Evolutionary conservation across 371 early-diverging fungal species (phyloP), one percentile per base, ranked within the genome.

Genomic region (Apophysomyces trapeziformis): DNA sequence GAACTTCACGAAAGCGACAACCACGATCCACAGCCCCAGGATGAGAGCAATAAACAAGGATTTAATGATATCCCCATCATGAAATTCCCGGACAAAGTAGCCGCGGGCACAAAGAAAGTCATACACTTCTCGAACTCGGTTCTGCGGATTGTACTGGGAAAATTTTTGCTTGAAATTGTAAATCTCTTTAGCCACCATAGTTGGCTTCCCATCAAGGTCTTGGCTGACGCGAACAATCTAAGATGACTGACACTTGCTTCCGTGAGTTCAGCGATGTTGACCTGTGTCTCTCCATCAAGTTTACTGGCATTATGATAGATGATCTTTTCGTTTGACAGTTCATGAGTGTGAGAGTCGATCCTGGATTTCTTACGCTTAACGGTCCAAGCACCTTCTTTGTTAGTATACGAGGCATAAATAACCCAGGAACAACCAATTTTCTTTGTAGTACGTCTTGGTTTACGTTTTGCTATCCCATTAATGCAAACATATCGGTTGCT

Each of bases 381-480:
- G 6, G 36, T 58, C 58, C 58, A 58, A 36, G n/a, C 38, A 8
- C 58, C 5, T n/a, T 58, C 41, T 41, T 41, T 58, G 1, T 37
- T 38, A 8, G 32, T 21, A n/a, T n/a, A 36, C 13, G 37, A 36
- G 8, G 58, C 58, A 58, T 58, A 58, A 6, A 58, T 6, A 0
- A n/a, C 37, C 58, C 37, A 58, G 7, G 58, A 35, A 5, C 37
- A 58, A 21, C 35, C 35, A 14, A 21, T 32, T 37, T 32, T 21
- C 58, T 58, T 18, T 7, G 58, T 35, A n/a, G n/a, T 35, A n/a
- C 58, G 58, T 4, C n/a, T 35, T 37, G 58, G 58, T 35, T 58
- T 58, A 8, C 37, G 18, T n/a, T 58, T 58, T 36, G n/a, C 1
- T 26, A 58, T 38, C 1, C 58, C 58, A 37, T 58, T 58, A 8